These are phyloP conservation scores for Cladophialophora chaetospira DNA, from an alignment of 2,329 filamentous ascomycete species.

Conservation along the genomic window DNA sequence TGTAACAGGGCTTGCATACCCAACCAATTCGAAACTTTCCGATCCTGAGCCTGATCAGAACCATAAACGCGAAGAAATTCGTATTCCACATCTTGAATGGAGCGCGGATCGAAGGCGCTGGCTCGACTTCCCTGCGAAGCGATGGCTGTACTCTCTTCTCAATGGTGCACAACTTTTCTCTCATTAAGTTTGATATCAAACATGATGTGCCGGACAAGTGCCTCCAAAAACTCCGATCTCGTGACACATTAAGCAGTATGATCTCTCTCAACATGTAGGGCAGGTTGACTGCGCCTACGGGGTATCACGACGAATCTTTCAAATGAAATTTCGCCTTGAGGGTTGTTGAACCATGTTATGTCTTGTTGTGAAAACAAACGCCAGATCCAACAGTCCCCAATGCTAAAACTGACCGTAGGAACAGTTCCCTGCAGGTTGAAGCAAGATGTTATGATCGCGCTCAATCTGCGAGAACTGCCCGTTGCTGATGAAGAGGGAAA, in stretches of 20 bases:
- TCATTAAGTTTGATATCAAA: too few relatives aligned
- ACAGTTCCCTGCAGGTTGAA: slow-evolving; percentile 49
- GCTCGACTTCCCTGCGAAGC: too few relatives aligned
- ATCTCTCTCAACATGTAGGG: slow-evolving; percentile 18
- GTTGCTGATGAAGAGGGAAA: slow-evolving; percentile 12
- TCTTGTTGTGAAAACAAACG: slow-evolving; percentile 85
- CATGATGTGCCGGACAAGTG: too few relatives aligned
- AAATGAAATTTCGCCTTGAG: slow-evolving; percentile 51
- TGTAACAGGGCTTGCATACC: not conserved
- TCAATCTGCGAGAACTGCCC: slow-evolving; percentile 34
- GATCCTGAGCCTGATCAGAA: too few relatives aligned
- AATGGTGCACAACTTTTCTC: too few relatives aligned
- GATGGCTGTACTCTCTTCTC: too few relatives aligned
- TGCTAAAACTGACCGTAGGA: slow-evolving; percentile 44
- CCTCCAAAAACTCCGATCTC: too few relatives aligned
- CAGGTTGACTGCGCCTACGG: slow-evolving; percentile 31
- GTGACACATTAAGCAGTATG: not conserved
- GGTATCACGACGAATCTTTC: slow-evolving; percentile 31
- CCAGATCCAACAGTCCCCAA: slow-evolving; percentile 67
- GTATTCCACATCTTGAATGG: too few relatives aligned
- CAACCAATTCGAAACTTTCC: too few relatives aligned
- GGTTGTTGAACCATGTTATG: slow-evolving; percentile 68
- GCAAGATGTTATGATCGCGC: slow-evolving; percentile 73
- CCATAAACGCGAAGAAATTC: too few relatives aligned
- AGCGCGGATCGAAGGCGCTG: too few relatives aligned